Evolutionary conservation across 108 stramenopile genomes (phyloP).

Genomic region (Schizochytrium sp.): DNA sequence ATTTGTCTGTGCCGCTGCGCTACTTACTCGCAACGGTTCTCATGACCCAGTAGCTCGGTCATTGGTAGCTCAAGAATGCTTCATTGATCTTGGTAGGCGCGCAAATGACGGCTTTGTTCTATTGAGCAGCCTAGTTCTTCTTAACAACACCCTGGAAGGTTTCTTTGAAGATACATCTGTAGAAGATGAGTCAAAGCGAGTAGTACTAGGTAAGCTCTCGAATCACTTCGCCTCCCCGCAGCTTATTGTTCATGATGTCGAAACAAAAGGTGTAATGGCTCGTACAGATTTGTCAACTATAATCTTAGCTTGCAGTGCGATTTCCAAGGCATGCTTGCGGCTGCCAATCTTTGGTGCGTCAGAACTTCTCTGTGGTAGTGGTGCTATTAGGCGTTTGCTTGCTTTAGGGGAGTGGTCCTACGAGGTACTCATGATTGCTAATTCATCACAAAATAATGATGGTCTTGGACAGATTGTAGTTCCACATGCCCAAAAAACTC

Average conservation of each 20-base stretch:
- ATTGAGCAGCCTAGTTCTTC: background rate
- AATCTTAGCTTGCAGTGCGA: background rate
- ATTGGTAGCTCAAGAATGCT: background rate
- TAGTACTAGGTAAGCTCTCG: background rate
- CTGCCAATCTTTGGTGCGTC: background rate
- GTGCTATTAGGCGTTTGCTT: background rate
- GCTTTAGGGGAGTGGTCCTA: slow-evolving; percentile 32
- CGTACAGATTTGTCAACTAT: slow-evolving; percentile 39
- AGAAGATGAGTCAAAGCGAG: background rate
- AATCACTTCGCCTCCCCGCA: slow-evolving; percentile 15
- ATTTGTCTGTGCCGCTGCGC: background rate
- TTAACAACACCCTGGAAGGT: slow-evolving; percentile 3
- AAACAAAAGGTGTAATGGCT: slow-evolving; percentile 46
- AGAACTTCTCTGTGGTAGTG: background rate
- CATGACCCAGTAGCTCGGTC: background rate
- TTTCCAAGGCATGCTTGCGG: background rate
- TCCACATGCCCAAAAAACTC: background rate
- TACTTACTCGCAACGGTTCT: background rate
- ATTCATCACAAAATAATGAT: background rate
- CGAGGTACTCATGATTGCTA: background rate
- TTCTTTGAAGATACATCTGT: too few relatives aligned
- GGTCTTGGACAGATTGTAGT: slow-evolving; percentile 21
- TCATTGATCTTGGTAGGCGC: background rate
- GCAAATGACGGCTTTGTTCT: slow-evolving; percentile 21
- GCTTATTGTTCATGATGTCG: slow-evolving; percentile 15